A percentile compares a stretch with the other conserved stretches of the same genome.
These are phyloP conservation scores for Lyophyllum semitale DNA, from an alignment of 768 basidiomycete species.

Conservation along the genomic window DNA sequence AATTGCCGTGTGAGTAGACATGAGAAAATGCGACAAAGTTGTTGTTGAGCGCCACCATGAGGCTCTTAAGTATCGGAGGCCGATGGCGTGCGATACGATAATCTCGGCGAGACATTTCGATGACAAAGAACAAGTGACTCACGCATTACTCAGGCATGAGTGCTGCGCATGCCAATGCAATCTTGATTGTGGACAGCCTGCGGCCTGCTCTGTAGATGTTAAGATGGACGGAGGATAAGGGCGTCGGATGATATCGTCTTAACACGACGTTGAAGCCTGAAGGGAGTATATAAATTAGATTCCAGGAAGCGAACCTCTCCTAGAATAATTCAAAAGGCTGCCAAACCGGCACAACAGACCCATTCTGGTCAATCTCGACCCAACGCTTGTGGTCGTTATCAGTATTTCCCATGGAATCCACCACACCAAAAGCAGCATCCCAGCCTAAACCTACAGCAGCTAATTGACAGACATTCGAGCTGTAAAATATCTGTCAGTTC, in stretches of 20 bases:
- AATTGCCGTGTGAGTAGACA: slow-evolving; percentile 43
- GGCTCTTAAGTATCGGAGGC: not conserved
- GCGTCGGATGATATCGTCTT: not conserved
- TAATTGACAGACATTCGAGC: slow-evolving; percentile 62
- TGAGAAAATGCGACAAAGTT: slow-evolving; percentile 7
- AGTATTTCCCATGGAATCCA: slow-evolving; percentile 46
- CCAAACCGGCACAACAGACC: slow-evolving; percentile 59
- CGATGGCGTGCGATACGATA: not conserved
- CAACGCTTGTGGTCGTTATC: slow-evolving; percentile 51
- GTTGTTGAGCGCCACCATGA: not conserved
- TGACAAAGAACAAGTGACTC: not conserved
- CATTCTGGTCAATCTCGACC: slow-evolving; percentile 69
- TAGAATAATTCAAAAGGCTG: slow-evolving; percentile 56
- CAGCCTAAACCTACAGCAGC: slow-evolving; percentile 66
- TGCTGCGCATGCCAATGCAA: no score
- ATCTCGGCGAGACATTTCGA: not conserved
- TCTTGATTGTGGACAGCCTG: no score
- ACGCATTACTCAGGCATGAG: not conserved
- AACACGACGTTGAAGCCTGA: not conserved
- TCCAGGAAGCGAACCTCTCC: not conserved
- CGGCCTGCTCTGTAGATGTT: no score
- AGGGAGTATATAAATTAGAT: not conserved
- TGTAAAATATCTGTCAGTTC: slow-evolving; percentile 23
- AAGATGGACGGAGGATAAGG: not conserved
- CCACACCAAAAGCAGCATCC: slow-evolving; percentile 60